phyloP scores from a whole-genome alignment of 1,284 basidiomycete genomes.

The Ustilago curta region DNA sequence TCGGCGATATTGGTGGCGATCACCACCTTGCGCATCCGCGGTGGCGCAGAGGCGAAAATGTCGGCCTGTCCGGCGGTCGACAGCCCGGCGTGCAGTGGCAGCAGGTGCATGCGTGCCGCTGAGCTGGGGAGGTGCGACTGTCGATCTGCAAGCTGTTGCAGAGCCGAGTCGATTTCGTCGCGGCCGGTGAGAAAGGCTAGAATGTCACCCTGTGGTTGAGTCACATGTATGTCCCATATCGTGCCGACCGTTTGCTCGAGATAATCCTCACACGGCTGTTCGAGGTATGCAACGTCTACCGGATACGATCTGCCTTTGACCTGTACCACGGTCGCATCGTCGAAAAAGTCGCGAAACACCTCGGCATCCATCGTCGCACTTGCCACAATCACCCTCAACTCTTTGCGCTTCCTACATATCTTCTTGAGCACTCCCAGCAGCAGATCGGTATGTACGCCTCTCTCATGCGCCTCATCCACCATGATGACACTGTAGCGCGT shows the following conservation, averaged over 20 bases:
- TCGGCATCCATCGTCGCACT: constrained; percentile 94
- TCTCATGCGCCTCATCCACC: constrained; percentile 71
- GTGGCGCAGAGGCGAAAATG: constrained; percentile 82
- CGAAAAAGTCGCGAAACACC: constrained; percentile 87
- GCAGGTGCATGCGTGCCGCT: constrained; percentile 76
- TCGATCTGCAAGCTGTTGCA: constrained; percentile 84
- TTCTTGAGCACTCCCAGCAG: constrained; percentile 71
- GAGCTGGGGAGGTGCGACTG: constrained; percentile 75
- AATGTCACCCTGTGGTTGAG: constrained; percentile 73
- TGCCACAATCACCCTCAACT: constrained; percentile 88
- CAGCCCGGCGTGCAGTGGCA: constrained; percentile 89
- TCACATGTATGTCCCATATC: constrained; percentile 72
- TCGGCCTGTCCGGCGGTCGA: constrained; percentile 84
- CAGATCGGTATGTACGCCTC: constrained; percentile 70
- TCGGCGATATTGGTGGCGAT: constrained; percentile 97
- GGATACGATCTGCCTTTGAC: constrained; percentile 70
- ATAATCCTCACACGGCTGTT: constrained; percentile 68
- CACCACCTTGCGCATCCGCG: constrained; percentile 86
- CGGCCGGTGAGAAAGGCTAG: constrained; percentile 71
- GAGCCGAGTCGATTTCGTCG: constrained; percentile 77
- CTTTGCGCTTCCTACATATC: constrained; percentile 87
- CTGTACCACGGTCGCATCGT: constrained; percentile 68
- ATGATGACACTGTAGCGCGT: constrained; percentile 69
- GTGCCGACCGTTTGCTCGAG: constrained; percentile 69
- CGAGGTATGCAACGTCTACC: constrained; percentile 70